Evolutionary conservation across 345 rosid genomes (phyloP).

Genomic region (Eucalyptus pauciflora): DNA sequence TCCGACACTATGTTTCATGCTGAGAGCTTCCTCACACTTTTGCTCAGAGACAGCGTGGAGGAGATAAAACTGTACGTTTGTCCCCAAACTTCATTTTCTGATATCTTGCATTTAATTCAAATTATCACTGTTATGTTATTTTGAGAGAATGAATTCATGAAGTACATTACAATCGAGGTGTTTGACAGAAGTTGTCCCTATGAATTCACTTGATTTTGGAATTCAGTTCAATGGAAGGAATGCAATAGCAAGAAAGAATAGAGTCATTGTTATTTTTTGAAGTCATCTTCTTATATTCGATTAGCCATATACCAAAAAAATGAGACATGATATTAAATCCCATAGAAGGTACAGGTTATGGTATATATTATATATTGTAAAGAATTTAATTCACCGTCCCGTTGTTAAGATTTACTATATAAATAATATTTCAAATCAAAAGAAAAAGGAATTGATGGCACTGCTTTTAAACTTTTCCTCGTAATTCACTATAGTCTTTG

Average conservation of each 20-base stretch:
- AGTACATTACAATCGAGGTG: not conserved
- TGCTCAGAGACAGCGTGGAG: too few species aligned
- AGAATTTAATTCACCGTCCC: accelerated
- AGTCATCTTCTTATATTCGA: not conserved
- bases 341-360: not conserved
- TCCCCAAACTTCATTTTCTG: too few species aligned
- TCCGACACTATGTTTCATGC: not conserved
- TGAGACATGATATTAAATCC: not conserved
- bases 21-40: too few species aligned
- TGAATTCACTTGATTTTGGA: not conserved
- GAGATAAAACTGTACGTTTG: too few species aligned
- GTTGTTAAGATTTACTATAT: accelerated
- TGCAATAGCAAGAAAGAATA: not conserved
- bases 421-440: too few species aligned
- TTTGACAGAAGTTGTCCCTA: not conserved
- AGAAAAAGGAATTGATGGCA: too few species aligned
- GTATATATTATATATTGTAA: too few species aligned
- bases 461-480: too few species aligned
- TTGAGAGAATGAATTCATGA: not conserved
- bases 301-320: too few species aligned
- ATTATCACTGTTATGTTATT: not conserved
- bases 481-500: accelerated
- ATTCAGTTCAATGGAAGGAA: not conserved
- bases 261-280: not conserved
- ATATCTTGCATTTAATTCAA: too few species aligned